A percentile compares a stretch with the other conserved stretches of the same genome.
phyloP scores from a whole-genome alignment of 805 yeast genomes.

The Lipomyces japonicus region DNA sequence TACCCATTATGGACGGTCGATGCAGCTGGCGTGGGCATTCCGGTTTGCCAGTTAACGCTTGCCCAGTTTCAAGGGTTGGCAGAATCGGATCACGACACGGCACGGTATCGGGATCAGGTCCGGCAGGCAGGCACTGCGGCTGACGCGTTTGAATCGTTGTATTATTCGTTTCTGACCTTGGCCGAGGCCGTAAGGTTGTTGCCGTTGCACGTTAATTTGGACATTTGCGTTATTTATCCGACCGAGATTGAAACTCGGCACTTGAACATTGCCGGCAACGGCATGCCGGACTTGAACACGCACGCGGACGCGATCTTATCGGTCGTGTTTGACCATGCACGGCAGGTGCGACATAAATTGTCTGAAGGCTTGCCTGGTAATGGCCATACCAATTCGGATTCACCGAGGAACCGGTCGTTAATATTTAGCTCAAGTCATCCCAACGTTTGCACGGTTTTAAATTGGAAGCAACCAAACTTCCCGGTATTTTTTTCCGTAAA shows the following conservation, averaged over 20 bases:
- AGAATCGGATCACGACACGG: slow-evolving; percentile 1
- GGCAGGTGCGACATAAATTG: slow-evolving; percentile 39
- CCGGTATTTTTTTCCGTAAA: slow-evolving; percentile 86
- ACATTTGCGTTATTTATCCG: slow-evolving; percentile 74
- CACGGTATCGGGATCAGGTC: neutral
- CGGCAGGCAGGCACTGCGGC: slow-evolving; percentile 4
- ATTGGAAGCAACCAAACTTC: slow-evolving; percentile 98
- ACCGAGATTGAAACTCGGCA: slow-evolving; percentile 46
- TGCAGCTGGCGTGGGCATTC: slow-evolving; percentile 45
- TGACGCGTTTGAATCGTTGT: slow-evolving; percentile 27
- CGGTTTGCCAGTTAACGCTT: slow-evolving; percentile 56
- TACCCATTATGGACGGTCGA: slow-evolving; percentile 48
- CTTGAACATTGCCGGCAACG: slow-evolving; percentile 6
- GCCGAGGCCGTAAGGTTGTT: slow-evolving; percentile 53
- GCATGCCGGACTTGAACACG: slow-evolving; percentile 53
- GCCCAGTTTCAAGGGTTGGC: slow-evolving; percentile 26
- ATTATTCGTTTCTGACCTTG: slow-evolving; percentile 54
- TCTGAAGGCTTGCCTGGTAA: slow-evolving; percentile 28
- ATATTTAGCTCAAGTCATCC: slow-evolving; percentile 85
- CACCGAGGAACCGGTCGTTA: slow-evolving; percentile 43
- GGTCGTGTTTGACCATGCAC: slow-evolving; percentile 72
- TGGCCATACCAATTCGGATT: slow-evolving; percentile 18
- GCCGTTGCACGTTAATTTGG: slow-evolving; percentile 60
- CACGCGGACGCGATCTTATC: slow-evolving; percentile 72
- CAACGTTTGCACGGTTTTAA: slow-evolving; percentile 83